A percentile compares a stretch with the other conserved stretches of the same genome.
Evolutionary conservation across 177 flowering plant genomes (phyloP).

Genomic region (Vitis hybrid): DNA sequence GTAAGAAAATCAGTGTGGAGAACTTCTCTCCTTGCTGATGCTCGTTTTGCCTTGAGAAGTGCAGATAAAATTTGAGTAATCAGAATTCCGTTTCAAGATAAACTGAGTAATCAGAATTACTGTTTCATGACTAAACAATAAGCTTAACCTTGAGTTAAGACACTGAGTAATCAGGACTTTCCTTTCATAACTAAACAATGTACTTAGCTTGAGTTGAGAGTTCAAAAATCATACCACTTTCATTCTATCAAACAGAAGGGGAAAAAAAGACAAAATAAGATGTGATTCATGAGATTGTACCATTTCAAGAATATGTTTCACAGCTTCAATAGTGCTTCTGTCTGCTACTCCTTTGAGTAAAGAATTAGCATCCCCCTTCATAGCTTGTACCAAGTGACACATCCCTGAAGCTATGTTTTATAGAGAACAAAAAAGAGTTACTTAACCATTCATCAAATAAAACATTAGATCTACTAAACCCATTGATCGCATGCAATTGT

Average conservation of each 20-base stretch:
- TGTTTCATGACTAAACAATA: too few species aligned
- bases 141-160: too few species aligned
- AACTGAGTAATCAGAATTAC: too few species aligned
- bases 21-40: slow-evolving; percentile 67
- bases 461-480: too few species aligned
- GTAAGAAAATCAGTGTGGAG: slow-evolving; percentile 83
- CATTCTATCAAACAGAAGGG: neutral
- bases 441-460: too few species aligned
- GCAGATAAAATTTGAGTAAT: slow-evolving; percentile 1
- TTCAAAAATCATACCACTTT: neutral
- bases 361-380: slow-evolving; percentile 51
- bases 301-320: slow-evolving; percentile 82
- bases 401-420: slow-evolving; percentile 41
- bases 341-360: slow-evolving; percentile 58
- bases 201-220: neutral
- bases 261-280: neutral
- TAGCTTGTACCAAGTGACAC: slow-evolving; percentile 54
- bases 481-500: too few species aligned
- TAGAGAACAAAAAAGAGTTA: neutral
- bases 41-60: slow-evolving; percentile 60
- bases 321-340: slow-evolving; percentile 48
- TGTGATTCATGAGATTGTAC: slow-evolving; percentile 23
- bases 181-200: neutral
- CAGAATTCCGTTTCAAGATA: too few species aligned
- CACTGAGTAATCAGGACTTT: neutral